A percentile compares a stretch with the other conserved stretches of the same genome.
Evolutionary conservation across 1,139 yeast species (phyloP).

Genomic region (Candida glucosophila): DNA sequence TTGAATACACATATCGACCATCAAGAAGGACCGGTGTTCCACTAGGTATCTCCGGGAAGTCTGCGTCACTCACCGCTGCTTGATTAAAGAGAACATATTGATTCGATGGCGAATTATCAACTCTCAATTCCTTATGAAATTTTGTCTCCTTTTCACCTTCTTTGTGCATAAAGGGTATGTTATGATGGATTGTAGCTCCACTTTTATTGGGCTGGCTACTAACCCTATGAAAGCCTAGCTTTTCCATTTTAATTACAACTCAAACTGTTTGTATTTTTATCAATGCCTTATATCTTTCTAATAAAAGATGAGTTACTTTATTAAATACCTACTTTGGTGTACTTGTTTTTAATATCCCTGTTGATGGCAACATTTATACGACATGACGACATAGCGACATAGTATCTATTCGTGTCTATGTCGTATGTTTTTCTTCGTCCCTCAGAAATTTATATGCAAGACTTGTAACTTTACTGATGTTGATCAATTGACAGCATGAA

Average conservation of each 20-base stretch:
- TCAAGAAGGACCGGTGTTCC: constrained; percentile 56
- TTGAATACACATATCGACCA: constrained; percentile 64
- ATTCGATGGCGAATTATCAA: constrained; percentile 61
- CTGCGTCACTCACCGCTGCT: constrained; percentile 71
- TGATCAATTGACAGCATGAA: background rate
- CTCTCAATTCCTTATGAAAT: constrained; percentile 23
- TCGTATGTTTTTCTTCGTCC: too few species aligned
- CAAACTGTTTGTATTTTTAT: too few species aligned
- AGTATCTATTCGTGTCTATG: too few species aligned
- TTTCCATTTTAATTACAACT: constrained; percentile 34
- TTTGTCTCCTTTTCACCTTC: constrained; percentile 5
- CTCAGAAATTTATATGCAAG: background rate
- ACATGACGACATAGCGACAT: too few species aligned
- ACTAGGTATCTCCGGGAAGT: constrained; percentile 51
- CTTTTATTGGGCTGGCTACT: constrained; percentile 33
- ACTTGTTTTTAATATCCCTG: too few species aligned
- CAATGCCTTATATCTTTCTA: too few species aligned
- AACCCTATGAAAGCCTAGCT: constrained; percentile 38
- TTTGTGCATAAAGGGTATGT: constrained; percentile 15
- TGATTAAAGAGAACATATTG: constrained; percentile 60
- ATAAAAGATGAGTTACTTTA: too few species aligned
- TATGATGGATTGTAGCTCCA: constrained; percentile 29
- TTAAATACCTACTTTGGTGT: too few species aligned
- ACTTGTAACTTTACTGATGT: background rate
- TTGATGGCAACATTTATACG: too few species aligned